These are phyloP conservation scores for Epicoccum nigrum DNA, from an alignment of 2,329 filamentous ascomycete species.

Conservation along the genomic window DNA sequence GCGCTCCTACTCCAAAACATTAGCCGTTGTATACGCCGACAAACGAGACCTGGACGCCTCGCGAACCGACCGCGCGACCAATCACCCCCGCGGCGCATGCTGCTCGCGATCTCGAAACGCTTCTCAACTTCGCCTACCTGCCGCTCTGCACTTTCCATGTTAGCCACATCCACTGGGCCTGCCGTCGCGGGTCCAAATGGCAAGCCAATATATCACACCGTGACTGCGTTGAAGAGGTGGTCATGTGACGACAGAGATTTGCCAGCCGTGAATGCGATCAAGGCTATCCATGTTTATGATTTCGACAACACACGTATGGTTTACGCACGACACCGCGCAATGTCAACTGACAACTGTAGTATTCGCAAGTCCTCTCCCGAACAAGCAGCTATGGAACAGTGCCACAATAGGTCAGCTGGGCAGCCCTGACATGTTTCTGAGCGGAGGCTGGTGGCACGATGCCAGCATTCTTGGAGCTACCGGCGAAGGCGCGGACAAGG, in stretches of 20 bases:
- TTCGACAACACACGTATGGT: conserved; percentile 91
- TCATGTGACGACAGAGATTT: conserved; percentile 76
- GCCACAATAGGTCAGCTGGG: conserved; percentile 78
- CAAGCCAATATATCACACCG: conserved; percentile 56
- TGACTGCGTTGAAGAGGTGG: conserved; percentile 83
- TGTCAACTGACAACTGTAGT: conserved; percentile 59
- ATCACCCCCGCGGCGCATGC: conserved; percentile 25
- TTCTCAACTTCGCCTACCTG: conserved; percentile 20
- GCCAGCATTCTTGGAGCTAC: conserved; percentile 82
- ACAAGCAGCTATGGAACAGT: conserved; percentile 83
- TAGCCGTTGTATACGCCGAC: neutral
- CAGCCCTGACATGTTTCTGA: conserved; percentile 75
- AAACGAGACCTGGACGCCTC: too few species aligned
- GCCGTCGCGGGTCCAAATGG: conserved; percentile 36
- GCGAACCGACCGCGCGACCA: neutral
- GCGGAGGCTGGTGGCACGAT: conserved; percentile 98
- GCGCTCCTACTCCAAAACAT: conserved; percentile 1
- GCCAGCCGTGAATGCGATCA: conserved; percentile 74
- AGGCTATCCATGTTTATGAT: conserved; percentile 88
- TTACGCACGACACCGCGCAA: conserved; percentile 5
- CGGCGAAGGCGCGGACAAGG: conserved; percentile 78
- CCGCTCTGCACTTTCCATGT: conserved; percentile 39
- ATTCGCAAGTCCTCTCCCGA: conserved; percentile 89
- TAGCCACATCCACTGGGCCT: conserved; percentile 40
- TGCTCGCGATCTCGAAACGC: conserved; percentile 29